phyloP scores from a whole-genome alignment of 148 eudicot genomes.

The Rhododendron ovatum region DNA sequence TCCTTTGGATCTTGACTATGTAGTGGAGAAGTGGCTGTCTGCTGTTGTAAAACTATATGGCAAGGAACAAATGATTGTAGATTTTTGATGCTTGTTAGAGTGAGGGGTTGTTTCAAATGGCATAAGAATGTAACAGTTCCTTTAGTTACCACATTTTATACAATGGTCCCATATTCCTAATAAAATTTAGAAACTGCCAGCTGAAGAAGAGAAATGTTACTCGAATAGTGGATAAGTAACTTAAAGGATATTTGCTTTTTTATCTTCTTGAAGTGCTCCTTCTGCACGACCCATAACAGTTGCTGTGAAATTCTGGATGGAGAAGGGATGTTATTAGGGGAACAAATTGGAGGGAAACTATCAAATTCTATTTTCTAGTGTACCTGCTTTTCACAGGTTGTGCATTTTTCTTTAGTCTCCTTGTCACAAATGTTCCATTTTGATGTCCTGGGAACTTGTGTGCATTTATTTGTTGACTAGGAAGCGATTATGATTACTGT shows the following conservation, averaged over 20 bases:
- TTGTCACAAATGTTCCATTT: not conserved
- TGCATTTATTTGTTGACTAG: not conserved
- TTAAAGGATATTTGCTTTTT: not conserved
- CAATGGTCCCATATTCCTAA: not conserved
- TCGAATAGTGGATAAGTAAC: not conserved
- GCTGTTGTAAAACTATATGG: not conserved
- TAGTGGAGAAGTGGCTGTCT: not conserved
- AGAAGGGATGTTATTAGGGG: not conserved
- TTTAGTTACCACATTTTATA: not conserved
- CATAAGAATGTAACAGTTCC: not conserved
- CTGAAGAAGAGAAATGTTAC: not conserved
- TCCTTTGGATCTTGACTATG: not conserved
- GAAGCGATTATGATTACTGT: not conserved
- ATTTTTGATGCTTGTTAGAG: not conserved
- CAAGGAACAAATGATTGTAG: not conserved
- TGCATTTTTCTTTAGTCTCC: not conserved
- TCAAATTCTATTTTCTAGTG: not conserved
- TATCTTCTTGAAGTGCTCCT: slow-evolving; percentile 2
- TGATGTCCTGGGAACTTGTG: not conserved
- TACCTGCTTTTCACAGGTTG: not conserved
- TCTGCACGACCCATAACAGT: not conserved
- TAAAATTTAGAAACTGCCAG: not conserved
- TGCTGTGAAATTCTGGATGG: not conserved
- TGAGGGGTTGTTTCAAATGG: not conserved
- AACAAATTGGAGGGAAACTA: not conserved